A percentile compares a stretch with the other conserved stretches of the same genome.
Evolutionary conservation across 345 rosid species (phyloP).

Genomic region (Rhizophora apiculata): DNA sequence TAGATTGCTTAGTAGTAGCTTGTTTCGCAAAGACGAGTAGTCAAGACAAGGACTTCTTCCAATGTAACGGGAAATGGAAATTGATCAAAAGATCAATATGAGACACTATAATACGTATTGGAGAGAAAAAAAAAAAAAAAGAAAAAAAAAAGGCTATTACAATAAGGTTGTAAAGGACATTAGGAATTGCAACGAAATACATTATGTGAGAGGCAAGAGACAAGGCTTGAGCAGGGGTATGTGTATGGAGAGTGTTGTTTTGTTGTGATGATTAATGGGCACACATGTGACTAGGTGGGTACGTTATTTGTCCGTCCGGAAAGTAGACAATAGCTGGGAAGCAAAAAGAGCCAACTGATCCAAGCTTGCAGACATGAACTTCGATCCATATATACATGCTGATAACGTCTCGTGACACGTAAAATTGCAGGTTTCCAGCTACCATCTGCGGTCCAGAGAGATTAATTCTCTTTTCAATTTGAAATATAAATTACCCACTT

Average conservation of each 20-base stretch:
- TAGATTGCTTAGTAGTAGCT: no score
- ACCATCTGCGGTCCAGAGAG: neutral
- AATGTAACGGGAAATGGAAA: no score
- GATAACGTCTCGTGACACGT: slow-evolving; percentile 39
- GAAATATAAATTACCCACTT: no score
- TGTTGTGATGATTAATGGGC: slow-evolving; percentile 54
- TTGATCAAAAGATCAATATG: no score
- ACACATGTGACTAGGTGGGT: slow-evolving; percentile 69
- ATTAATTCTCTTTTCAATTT: neutral
- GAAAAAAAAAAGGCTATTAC: neutral
- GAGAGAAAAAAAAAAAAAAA: neutral
- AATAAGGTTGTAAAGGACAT: neutral
- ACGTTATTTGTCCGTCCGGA: slow-evolving; percentile 47
- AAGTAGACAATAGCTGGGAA: slow-evolving; percentile 41
- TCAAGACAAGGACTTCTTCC: no score
- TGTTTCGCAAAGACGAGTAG: no score
- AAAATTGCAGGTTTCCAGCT: slow-evolving; percentile 17
- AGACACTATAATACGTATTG: no score
- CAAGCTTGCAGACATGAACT: slow-evolving; percentile 17
- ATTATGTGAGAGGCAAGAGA: slow-evolving; percentile 27
- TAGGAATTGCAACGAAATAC: neutral
- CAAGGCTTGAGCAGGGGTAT: slow-evolving; percentile 34
- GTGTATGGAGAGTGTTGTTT: slow-evolving; percentile 49
- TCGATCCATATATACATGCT: slow-evolving; percentile 1
- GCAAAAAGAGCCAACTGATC: slow-evolving; percentile 27